Percentiles rank a stretch among this genome's conserved stretches.
phyloP scores from a whole-genome alignment of 805 yeast genomes.

The Ogataea pignaliae region DNA sequence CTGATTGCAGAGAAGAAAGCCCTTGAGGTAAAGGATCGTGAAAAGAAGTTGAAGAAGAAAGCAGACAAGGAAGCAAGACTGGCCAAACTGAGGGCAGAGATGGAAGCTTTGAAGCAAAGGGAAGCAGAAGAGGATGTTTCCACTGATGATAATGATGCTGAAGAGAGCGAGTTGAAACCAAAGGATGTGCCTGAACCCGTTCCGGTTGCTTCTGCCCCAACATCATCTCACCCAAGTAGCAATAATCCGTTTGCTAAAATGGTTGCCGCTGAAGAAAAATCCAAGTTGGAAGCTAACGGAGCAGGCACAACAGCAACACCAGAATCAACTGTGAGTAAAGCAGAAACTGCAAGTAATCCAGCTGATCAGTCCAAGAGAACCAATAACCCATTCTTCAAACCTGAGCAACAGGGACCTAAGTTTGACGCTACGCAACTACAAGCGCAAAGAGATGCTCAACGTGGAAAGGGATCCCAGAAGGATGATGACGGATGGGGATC shows the following conservation, averaged over 20 bases:
- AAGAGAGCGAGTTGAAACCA: slow-evolving; percentile 8
- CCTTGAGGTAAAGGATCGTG: slow-evolving; percentile 36
- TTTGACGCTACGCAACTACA: slow-evolving; percentile 58
- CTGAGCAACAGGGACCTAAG: slow-evolving; percentile 28
- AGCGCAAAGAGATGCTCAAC: slow-evolving; percentile 68
- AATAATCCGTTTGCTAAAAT: slow-evolving; percentile 49
- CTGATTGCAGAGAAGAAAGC: slow-evolving; percentile 45
- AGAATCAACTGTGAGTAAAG: neutral
- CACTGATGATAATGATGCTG: slow-evolving; percentile 17
- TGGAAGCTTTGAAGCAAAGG: slow-evolving; percentile 46
- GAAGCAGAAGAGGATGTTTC: slow-evolving; percentile 32
- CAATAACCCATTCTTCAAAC: slow-evolving; percentile 60
- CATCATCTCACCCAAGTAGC: slow-evolving; percentile 22
- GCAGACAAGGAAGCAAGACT: slow-evolving; percentile 56
- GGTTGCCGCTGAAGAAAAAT: slow-evolving; percentile 13
- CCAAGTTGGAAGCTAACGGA: slow-evolving; percentile 6
- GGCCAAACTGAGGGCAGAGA: slow-evolving; percentile 54
- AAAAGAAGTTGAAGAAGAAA: slow-evolving; percentile 42
- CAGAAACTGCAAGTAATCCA: neutral
- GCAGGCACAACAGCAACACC: slow-evolving; percentile 4
- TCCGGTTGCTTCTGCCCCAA: slow-evolving; percentile 9
- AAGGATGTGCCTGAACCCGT: slow-evolving; percentile 5
- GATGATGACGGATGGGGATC: slow-evolving; percentile 38
- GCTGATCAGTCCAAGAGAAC: slow-evolving; percentile 11
- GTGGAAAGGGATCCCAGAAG: slow-evolving; percentile 41